These are phyloP conservation scores for Acorus gramineus DNA, from an alignment of 106 monocot genomes.

Conservation along the genomic window DNA sequence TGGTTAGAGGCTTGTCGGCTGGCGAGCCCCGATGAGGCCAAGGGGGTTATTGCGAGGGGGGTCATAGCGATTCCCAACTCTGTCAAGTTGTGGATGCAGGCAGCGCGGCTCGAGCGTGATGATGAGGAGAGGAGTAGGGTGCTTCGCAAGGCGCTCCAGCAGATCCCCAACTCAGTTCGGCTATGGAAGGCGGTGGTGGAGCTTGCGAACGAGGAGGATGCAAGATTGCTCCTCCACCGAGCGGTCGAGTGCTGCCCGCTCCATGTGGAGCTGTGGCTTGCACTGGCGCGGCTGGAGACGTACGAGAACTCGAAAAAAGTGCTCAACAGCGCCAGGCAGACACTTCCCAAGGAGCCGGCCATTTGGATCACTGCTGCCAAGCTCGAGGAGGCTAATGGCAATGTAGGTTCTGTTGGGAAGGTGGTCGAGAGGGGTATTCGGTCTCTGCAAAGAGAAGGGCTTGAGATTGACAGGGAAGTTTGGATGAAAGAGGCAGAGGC, in stretches of 20 bases:
- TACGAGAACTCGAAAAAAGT: slow-evolving; percentile 93
- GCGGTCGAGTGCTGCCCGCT: slow-evolving; percentile 96
- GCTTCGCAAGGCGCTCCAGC: slow-evolving; percentile 78
- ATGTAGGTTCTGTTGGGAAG: slow-evolving; percentile 58
- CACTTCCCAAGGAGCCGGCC: slow-evolving; percentile 73
- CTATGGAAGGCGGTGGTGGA: slow-evolving; percentile 96
- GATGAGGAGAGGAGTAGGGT: slow-evolving; percentile 60
- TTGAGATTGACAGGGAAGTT: slow-evolving; percentile 82
- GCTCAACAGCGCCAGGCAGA: slow-evolving; percentile 87
- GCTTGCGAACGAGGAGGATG: slow-evolving; percentile 90
- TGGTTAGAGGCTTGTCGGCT: slow-evolving; percentile 92
- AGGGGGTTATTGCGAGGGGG: slow-evolving; percentile 85
- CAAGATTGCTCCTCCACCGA: slow-evolving; percentile 76
- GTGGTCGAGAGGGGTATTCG: slow-evolving; percentile 87
- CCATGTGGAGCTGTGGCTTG: slow-evolving; percentile 95
- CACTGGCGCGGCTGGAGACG: slow-evolving; percentile 85
- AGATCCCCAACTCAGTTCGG: slow-evolving; percentile 89
- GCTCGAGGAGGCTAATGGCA: slow-evolving; percentile 95
- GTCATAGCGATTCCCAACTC: slow-evolving; percentile 82
- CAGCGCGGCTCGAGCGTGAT: slow-evolving; percentile 59
- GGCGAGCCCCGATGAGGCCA: slow-evolving; percentile 82
- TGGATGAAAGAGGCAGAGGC: slow-evolving; percentile 99
- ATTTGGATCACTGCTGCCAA: slow-evolving; percentile 99
- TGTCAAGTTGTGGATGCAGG: slow-evolving; percentile 94
- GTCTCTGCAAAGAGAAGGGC: slow-evolving; percentile 65